Conservation (phyloP, 768 basidiomycete species). For the Lactifluus echinatus region DNA sequence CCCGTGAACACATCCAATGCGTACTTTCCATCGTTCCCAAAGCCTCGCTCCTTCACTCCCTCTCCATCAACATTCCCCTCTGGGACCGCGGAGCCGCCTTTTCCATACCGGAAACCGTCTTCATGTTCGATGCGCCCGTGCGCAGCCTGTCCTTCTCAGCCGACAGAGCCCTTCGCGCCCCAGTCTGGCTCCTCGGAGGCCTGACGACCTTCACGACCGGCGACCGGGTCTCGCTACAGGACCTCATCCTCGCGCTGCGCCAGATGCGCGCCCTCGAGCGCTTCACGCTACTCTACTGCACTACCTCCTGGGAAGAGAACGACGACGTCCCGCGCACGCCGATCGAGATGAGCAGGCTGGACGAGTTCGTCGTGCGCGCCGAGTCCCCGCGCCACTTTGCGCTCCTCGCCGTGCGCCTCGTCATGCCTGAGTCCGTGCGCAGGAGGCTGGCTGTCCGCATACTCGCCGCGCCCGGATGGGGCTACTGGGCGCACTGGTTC, state of each 20-base stretch:
- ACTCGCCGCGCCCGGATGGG: not conserved
- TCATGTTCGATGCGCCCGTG: not conserved
- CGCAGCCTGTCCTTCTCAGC: constrained; percentile 3
- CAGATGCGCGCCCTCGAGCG: not conserved
- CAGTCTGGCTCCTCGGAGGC: not conserved
- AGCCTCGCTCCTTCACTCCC: not conserved
- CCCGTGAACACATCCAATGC: not conserved
- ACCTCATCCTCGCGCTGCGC: constrained; percentile 2
- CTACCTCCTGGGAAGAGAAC: not conserved
- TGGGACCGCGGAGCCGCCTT: constrained; percentile 5
- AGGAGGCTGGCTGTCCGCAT: constrained; percentile 1
- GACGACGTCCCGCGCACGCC: not conserved
- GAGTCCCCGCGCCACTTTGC: constrained; percentile 11
- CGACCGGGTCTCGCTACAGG: not conserved
- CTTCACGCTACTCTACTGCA: constrained; percentile 1
- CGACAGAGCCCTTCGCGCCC: not conserved
- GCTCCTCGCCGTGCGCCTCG: constrained; percentile 1
- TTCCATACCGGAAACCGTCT: not conserved
- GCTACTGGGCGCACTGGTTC: not conserved
- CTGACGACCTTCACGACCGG: not conserved
- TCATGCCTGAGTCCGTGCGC: not conserved
- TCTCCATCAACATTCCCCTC: not conserved
- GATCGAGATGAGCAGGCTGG: constrained; percentile 1
- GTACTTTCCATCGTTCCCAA: not conserved
- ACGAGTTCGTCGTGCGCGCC: not conserved